phyloP scores from a whole-genome alignment of 2,329 filamentous ascomycete genomes.

The Emergomyces orientalis region DNA sequence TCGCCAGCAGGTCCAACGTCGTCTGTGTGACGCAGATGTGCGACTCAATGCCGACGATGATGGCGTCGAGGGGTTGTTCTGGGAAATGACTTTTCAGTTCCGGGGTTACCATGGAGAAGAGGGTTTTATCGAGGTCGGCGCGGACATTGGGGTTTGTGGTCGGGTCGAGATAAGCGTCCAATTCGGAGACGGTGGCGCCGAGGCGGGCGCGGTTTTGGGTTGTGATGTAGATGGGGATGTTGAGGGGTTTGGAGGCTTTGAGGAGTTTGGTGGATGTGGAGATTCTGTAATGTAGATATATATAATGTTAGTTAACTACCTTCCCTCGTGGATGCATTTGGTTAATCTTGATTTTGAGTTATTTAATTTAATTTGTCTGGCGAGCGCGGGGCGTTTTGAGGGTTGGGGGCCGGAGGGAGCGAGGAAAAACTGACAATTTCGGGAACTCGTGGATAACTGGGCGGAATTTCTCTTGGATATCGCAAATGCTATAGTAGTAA shows the following conservation, averaged over 20 bases:
- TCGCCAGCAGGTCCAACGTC: conserved; percentile 64
- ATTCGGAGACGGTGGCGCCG: conserved; percentile 69
- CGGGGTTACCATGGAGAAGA: conserved; percentile 79
- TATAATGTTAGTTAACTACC: conserved; percentile 4
- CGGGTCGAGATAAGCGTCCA: conserved; percentile 44
- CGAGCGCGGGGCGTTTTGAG: neutral
- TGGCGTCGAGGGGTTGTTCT: conserved; percentile 47
- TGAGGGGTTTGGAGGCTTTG: conserved; percentile 40
- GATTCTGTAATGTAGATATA: conserved; percentile 41
- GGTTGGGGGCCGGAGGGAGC: neutral
- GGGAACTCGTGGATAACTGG: conserved; percentile 74
- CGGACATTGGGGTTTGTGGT: conserved; percentile 45
- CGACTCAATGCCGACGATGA: conserved; percentile 82
- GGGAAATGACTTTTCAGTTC: conserved; percentile 44
- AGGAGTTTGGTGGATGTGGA: conserved; percentile 60
- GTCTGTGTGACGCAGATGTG: conserved; percentile 96
- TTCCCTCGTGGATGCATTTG: neutral
- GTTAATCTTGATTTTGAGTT: neutral
- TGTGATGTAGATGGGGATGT: conserved; percentile 73
- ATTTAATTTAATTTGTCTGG: neutral
- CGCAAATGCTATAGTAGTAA: conserved; percentile 62
- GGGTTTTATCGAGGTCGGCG: conserved; percentile 68
- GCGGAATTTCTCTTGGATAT: conserved; percentile 89
- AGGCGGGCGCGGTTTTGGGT: conserved; percentile 75
- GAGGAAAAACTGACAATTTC: conserved; percentile 52